phyloP scores from a whole-genome alignment of 495 filamentous ascomycete genomes.

The Corynascus novoguineensis region DNA sequence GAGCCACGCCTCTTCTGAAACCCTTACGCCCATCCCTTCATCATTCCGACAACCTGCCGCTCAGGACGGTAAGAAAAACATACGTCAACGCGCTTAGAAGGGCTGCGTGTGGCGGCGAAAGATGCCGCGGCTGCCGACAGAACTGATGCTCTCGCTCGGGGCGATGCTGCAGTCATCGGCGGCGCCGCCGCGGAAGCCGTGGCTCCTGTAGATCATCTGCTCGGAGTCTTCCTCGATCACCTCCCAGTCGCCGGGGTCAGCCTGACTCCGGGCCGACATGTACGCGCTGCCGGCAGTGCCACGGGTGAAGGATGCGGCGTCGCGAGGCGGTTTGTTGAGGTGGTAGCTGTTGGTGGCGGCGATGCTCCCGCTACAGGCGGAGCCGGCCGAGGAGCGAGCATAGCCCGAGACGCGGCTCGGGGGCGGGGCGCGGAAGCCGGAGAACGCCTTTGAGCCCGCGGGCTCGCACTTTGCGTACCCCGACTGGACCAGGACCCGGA shows the following conservation, averaged over 20 bases:
- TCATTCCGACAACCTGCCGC: background rate
- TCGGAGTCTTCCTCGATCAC: no score
- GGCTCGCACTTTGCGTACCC: constrained; percentile 19
- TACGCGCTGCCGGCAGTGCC: constrained; percentile 10
- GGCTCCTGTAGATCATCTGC: no score
- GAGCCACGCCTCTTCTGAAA: background rate
- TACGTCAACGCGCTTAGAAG: background rate
- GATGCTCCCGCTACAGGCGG: constrained; percentile 6
- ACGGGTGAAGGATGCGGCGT: constrained; percentile 9
- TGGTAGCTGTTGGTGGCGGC: constrained; percentile 7
- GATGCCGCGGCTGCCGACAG: constrained; percentile 17
- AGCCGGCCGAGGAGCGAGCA: constrained; percentile 17
- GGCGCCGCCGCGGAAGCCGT: background rate
- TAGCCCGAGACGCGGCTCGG: constrained; percentile 18
- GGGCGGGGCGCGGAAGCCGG: constrained; percentile 19
- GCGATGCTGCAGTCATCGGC: constrained; percentile 18
- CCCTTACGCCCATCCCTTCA: background rate
- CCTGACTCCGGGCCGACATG: constrained; percentile 10
- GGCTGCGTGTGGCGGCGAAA: background rate
- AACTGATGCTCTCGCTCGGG: constrained; percentile 26
- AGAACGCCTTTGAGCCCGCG: constrained; percentile 6
- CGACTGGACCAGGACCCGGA: constrained; percentile 19
- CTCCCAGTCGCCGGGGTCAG: constrained; percentile 9
- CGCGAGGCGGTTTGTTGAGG: constrained; percentile 14
- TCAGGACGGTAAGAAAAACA: background rate